phyloP scores from a whole-genome alignment of 176 grass and related monocot species.

The Triticum turgidum region DNA sequence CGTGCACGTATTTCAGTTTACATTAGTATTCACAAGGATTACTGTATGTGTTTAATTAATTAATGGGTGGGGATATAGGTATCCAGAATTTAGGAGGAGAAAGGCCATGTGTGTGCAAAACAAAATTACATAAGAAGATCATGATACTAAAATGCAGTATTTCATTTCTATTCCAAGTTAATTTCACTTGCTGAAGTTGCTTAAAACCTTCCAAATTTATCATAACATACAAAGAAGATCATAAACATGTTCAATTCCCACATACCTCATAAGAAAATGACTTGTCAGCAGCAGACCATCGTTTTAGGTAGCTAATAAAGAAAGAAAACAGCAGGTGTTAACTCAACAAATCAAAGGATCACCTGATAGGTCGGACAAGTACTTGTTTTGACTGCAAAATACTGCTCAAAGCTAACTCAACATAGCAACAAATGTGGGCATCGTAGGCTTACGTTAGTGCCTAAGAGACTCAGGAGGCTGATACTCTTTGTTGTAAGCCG shows the following conservation, averaged over 20 bases:
- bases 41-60: constrained; percentile 12
- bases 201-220: background rate
- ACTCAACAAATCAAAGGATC: constrained; percentile 10
- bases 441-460: constrained; percentile 54
- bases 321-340: constrained; percentile 14
- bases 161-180: background rate
- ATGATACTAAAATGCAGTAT: background rate
- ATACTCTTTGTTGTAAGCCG: constrained; percentile 83
- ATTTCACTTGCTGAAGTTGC: background rate
- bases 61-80: background rate
- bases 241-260: background rate
- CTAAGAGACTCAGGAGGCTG: constrained; percentile 69
- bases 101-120: background rate
- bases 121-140: background rate
- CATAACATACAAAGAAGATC: background rate
- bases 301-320: constrained; percentile 72
- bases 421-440: background rate
- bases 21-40: background rate
- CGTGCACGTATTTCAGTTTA: background rate
- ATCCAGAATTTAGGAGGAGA: background rate
- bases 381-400: background rate
- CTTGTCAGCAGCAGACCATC: constrained; percentile 46
- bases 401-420: constrained; percentile 5
- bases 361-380: background rate
- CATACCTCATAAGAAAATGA: constrained; percentile 94